Conservation (phyloP, 2,329 filamentous ascomycete genomes). For the Aspergillus ibericus region DNA sequence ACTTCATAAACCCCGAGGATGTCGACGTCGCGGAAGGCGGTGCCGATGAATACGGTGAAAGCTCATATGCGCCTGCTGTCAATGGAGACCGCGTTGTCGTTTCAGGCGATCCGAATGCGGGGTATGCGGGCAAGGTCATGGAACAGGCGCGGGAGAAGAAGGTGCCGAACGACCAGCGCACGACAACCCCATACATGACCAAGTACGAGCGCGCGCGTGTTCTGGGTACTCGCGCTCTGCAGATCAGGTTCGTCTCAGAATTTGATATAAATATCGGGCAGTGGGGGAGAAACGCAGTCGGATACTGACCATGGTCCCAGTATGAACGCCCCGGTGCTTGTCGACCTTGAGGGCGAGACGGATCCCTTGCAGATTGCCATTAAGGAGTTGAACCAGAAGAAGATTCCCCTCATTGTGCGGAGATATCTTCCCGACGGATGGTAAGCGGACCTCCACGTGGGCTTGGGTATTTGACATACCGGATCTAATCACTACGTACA, state of each 20-base stretch:
- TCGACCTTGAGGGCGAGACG: constrained; percentile 95
- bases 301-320: constrained; percentile 47
- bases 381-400: constrained; percentile 97
- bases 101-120: constrained; percentile 54
- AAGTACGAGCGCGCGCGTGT: constrained; percentile 97
- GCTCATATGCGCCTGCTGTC: constrained; percentile 35
- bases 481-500: constrained; percentile 37
- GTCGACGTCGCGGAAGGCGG: constrained; percentile 54
- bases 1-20: constrained; percentile 58
- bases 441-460: constrained; percentile 53
- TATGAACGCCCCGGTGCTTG: constrained; percentile 95
- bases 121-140: constrained; percentile 54
- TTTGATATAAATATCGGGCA: neutral
- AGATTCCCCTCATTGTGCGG: constrained; percentile 93
- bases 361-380: constrained; percentile 96
- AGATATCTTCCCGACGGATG: constrained; percentile 95
- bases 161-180: constrained; percentile 82
- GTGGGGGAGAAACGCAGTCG: neutral
- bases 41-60: constrained; percentile 56
- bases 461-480: neutral
- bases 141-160: constrained; percentile 71
- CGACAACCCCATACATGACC: constrained; percentile 97
- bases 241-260: constrained; percentile 73
- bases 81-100: constrained; percentile 45
- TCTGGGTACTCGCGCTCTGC: constrained; percentile 85